Evolutionary conservation across 2,329 filamentous ascomycete genomes (phyloP), one percentile per base, ranked within the genome.

Genomic region (Sclerotinia trifoliorum): DNA sequence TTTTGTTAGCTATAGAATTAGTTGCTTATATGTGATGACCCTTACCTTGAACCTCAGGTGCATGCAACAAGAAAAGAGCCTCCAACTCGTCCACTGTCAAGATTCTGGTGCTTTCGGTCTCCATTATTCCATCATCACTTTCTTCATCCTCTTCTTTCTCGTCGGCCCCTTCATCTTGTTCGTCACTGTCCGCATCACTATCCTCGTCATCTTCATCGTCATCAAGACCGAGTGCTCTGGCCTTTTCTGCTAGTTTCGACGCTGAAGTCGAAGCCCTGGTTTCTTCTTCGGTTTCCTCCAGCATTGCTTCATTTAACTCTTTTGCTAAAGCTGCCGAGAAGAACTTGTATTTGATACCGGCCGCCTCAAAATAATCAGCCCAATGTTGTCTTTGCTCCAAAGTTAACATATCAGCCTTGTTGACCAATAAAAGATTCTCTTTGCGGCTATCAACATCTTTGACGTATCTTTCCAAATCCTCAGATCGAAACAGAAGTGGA

Each of bases 351-450:
- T 91, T 88, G 76, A 99, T 96, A 39, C 89, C 88, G 35, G 90
- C 87, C 73, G 88, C 83, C 73, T 89, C 89, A 74, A 99, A 92
- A 77, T 97, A 93, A 73, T 90, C 86, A 3, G 94, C 94, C 95
- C 95, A 99, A 0, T 85, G 83, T 72, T 85, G 85, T 72, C 95
- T 85, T 81, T 99, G 96, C 75, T 88, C 87, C 60, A 88, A 79
- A 1, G 94, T 96, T 92, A 99, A 94, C 95, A 99, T 97, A 80
- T 99, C 95, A 57, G 95, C 94, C 84, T 99, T 99, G 84, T 99
- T 99, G 77, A 99, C 94, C 67, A 99, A 83, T 67, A 99, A 79
- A 76, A 99, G 77, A 78, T 98, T 99, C 78, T 93, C 86, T 83
- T 99, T 98, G 78, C 88, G 89, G 2, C 88, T 80, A 75, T 96